Conservation (phyloP, 1,284 basidiomycete species). For the Tilletia caries region DNA sequence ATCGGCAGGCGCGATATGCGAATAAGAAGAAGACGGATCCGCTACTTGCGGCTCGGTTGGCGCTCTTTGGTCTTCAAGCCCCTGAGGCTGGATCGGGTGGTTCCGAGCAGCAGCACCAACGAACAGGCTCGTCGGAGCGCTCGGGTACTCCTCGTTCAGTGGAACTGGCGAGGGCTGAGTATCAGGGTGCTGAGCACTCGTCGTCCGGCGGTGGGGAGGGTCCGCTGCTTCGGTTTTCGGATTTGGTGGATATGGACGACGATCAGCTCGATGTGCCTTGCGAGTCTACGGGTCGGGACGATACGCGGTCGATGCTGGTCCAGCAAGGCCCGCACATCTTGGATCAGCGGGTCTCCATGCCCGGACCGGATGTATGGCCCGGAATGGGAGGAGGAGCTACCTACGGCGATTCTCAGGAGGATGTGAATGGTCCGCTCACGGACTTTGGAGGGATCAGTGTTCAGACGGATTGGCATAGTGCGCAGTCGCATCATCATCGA, state of each 20-base stretch:
- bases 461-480: neutral
- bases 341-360: neutral
- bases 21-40: constrained; percentile 37
- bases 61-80: constrained; percentile 29
- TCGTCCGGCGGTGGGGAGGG: too few species aligned
- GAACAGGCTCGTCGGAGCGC: neutral
- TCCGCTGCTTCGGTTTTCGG: neutral
- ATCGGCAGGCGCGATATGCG: constrained; percentile 31
- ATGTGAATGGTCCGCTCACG: too few species aligned
- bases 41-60: constrained; percentile 32
- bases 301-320: neutral
- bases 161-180: neutral
- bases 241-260: neutral
- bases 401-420: neutral
- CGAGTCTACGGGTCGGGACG: neutral
- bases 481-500: neutral
- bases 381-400: neutral
- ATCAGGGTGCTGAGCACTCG: too few species aligned
- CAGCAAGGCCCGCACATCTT: neutral
- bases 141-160: neutral
- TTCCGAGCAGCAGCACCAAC: neutral
- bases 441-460: neutral
- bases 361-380: neutral
- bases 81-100: neutral
- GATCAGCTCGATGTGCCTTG: neutral